These are phyloP conservation scores for Xylaria sp. DNA, from an alignment of 2,329 filamentous ascomycete species.

Conservation along the genomic window DNA sequence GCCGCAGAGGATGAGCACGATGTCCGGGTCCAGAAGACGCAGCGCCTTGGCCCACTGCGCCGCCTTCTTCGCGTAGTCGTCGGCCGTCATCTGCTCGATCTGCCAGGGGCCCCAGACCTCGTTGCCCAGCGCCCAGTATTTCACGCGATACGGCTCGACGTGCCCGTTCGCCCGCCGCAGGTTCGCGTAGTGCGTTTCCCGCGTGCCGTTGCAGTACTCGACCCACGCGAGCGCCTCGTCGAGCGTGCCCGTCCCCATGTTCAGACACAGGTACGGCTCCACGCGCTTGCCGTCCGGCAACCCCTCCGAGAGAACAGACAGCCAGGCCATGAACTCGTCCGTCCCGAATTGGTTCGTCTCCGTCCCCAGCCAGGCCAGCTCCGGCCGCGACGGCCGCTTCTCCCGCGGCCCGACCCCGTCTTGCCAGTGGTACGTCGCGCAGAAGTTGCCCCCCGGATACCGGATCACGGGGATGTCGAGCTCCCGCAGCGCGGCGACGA, in stretches of 20 bases:
- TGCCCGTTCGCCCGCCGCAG: conserved; percentile 79
- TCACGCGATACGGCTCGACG: conserved; percentile 80
- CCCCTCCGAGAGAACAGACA: conserved; percentile 72
- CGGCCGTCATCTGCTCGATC: conserved; percentile 74
- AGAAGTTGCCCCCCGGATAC: conserved; percentile 87
- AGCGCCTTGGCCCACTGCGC: conserved; percentile 78
- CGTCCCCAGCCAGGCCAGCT: conserved; percentile 81
- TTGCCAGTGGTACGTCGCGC: conserved; percentile 86
- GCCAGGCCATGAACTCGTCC: conserved; percentile 88
- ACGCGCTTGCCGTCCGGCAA: conserved; percentile 61
- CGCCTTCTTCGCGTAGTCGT: conserved; percentile 74
- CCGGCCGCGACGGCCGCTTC: conserved; percentile 71
- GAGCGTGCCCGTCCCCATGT: conserved; percentile 79
- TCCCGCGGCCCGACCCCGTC: conserved; percentile 82
- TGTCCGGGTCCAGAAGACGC: conserved; percentile 74
- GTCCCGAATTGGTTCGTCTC: conserved; percentile 86
- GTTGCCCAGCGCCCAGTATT: conserved; percentile 89
- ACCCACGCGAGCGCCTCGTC: conserved; percentile 75
- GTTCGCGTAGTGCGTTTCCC: conserved; percentile 84
- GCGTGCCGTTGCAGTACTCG: conserved; percentile 85
- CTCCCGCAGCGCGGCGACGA: conserved; percentile 77
- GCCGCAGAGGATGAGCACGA: conserved; percentile 78
- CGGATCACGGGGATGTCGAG: conserved; percentile 80
- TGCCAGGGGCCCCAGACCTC: conserved; percentile 75
- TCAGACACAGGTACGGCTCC: conserved; percentile 82